Percentiles rank a stretch among this genome's conserved stretches.
Evolutionary conservation across 352 stramenopile species (phyloP).

Genomic region (Globisporangium nodosum): DNA sequence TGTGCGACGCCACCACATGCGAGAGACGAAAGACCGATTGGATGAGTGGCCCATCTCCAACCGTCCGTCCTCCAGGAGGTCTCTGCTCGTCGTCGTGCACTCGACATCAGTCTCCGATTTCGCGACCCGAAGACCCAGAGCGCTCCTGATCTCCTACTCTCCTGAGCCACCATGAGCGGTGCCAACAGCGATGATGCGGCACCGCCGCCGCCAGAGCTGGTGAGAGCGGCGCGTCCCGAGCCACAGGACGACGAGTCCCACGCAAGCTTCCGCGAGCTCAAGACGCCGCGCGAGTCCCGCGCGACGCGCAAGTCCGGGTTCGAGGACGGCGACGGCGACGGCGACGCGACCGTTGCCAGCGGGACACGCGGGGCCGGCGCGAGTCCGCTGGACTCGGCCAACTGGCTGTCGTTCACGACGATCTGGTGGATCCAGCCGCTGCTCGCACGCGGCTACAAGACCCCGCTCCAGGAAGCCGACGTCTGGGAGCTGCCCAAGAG

Average conservation of each 20-base stretch:
- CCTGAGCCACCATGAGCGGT: too few species aligned
- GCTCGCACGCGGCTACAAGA: slow-evolving; percentile 23
- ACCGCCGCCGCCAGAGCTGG: too few species aligned
- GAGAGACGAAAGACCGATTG: too few species aligned
- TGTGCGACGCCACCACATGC: too few species aligned
- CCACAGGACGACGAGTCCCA: neutral
- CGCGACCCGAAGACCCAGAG: too few species aligned
- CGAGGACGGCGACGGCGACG: neutral
- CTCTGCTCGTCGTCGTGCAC: too few species aligned
- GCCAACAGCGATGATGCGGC: too few species aligned
- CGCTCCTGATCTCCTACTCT: too few species aligned
- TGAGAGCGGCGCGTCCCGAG: too few species aligned
- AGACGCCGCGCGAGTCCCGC: slow-evolving; percentile 13
- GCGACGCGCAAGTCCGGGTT: neutral
- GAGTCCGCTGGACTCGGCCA: slow-evolving; percentile 32
- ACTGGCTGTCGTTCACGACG: slow-evolving; percentile 36
- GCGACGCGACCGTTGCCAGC: neutral
- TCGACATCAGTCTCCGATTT: too few species aligned
- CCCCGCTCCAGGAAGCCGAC: slow-evolving; percentile 24
- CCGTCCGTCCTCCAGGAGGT: too few species aligned
- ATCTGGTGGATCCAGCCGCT: slow-evolving; percentile 54
- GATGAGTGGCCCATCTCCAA: too few species aligned
- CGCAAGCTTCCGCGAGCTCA: slow-evolving; percentile 12
- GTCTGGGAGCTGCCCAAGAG: slow-evolving; percentile 37
- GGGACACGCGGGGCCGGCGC: neutral